phyloP scores from a whole-genome alignment of 805 yeast genomes.

The Saccharomycopsis javanensis region DNA sequence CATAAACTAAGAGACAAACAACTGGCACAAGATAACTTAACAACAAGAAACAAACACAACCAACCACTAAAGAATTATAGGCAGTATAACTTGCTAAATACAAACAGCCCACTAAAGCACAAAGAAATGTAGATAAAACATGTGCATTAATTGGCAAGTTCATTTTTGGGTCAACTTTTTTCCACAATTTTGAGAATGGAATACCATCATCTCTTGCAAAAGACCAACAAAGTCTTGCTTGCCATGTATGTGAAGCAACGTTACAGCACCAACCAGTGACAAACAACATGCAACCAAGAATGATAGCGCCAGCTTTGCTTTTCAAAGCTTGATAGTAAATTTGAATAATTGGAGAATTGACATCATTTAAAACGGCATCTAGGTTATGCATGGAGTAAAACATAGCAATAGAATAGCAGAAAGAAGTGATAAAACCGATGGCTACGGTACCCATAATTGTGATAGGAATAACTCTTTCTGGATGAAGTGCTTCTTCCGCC shows the following conservation, averaged over 20 bases:
- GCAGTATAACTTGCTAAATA: conserved; percentile 61
- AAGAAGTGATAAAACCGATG: conserved; percentile 55
- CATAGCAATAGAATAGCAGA: conserved; percentile 43
- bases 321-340: conserved; percentile 49
- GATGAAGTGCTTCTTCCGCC: conserved; percentile 55
- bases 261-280: conserved; percentile 49
- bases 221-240: conserved; percentile 59
- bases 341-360: conserved; percentile 48
- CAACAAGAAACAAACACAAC: conserved; percentile 49
- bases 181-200: conserved; percentile 44
- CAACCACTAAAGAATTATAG: conserved; percentile 53
- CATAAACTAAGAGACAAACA: conserved; percentile 36
- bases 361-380: conserved; percentile 31
- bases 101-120: conserved; percentile 48
- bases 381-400: conserved; percentile 50
- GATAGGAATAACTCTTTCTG: conserved; percentile 50
- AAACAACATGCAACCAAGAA: conserved; percentile 39
- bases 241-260: conserved; percentile 58
- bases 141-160: conserved; percentile 56
- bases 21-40: conserved; percentile 51
- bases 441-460: conserved; percentile 55
- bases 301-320: conserved; percentile 45
- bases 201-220: conserved; percentile 57
- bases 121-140: conserved; percentile 41
- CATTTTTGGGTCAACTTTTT: conserved; percentile 35